These are phyloP conservation scores for Claviceps lovelessii DNA, from an alignment of 2,329 filamentous ascomycete genomes.

Conservation along the genomic window DNA sequence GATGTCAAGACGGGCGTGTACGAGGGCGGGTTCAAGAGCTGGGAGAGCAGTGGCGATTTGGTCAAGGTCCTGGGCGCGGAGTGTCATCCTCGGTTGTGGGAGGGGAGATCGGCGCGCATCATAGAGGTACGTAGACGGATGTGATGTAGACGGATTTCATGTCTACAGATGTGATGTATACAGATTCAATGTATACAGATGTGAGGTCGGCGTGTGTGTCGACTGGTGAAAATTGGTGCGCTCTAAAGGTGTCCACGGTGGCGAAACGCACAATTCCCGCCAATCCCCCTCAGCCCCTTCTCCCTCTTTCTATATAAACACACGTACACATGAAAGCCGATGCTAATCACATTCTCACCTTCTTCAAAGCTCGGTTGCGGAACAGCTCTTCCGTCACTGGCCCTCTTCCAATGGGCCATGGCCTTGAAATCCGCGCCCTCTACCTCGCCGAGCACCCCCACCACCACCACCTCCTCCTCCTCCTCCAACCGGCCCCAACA, in stretches of 20 bases:
- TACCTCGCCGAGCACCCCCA: not conserved
- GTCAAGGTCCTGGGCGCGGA: conserved; percentile 48
- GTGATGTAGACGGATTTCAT: too few species aligned
- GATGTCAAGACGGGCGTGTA: conserved; percentile 73
- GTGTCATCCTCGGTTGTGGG: conserved; percentile 19
- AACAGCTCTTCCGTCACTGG: conserved; percentile 57
- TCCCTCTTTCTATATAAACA: not conserved
- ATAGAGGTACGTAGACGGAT: conserved; percentile 34
- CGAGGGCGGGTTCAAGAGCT: conserved; percentile 79
- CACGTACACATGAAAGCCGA: too few species aligned
- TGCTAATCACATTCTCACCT: conserved; percentile 8
- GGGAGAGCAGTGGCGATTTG: conserved; percentile 73
- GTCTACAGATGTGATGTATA: too few species aligned
- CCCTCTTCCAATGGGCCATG: conserved; percentile 50
- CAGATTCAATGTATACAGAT: too few species aligned
- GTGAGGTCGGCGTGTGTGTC: too few species aligned
- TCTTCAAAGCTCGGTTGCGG: conserved; percentile 56
- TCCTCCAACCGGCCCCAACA: not conserved
- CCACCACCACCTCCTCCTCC: not conserved
- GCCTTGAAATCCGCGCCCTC: conserved; percentile 13
- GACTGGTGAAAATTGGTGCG: too few species aligned
- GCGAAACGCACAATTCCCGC: too few species aligned
- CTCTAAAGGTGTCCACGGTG: too few species aligned
- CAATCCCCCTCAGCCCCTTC: too few species aligned
- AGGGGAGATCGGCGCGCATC: conserved; percentile 25